Percentiles rank a stretch among this genome's conserved stretches.
Conservation (phyloP, 805 yeast species). For the Starmerella potacharoeniae region DNA sequence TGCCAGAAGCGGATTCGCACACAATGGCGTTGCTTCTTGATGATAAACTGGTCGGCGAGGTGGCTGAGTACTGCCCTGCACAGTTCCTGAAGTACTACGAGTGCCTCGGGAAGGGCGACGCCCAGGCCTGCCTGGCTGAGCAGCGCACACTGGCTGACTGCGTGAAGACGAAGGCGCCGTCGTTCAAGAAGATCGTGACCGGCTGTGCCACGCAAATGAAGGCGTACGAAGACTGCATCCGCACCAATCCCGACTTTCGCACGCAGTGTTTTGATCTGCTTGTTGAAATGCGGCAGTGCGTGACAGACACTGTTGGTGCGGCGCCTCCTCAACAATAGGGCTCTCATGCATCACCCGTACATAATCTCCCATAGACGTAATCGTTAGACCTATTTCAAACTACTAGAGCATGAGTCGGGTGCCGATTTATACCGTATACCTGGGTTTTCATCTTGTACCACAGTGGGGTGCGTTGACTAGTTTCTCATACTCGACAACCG, state of each 20-base stretch:
- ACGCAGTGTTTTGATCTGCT: slow-evolving; percentile 46
- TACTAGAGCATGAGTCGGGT: no score
- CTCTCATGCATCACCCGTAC: no score
- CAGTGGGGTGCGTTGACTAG: no score
- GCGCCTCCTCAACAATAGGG: no score
- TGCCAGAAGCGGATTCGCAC: background rate
- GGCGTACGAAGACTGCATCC: slow-evolving; percentile 56
- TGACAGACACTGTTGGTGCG: slow-evolving; percentile 26
- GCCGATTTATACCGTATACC: no score
- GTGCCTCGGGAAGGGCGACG: slow-evolving; percentile 51
- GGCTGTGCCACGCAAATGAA: slow-evolving; percentile 48
- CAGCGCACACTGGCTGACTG: slow-evolving; percentile 52
- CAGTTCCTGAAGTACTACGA: slow-evolving; percentile 61
- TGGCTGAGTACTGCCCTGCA: slow-evolving; percentile 62
- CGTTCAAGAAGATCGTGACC: slow-evolving; percentile 55
- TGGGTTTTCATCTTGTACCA: no score
- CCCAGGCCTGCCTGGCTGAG: slow-evolving; percentile 39
- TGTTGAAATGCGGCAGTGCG: slow-evolving; percentile 53
- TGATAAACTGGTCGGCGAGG: slow-evolving; percentile 66
- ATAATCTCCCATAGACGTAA: no score
- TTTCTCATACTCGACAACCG: no score
- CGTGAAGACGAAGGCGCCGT: slow-evolving; percentile 54
- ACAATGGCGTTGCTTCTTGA: slow-evolving; percentile 44
- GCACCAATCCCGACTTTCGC: slow-evolving; percentile 35
- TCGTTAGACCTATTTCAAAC: no score